phyloP scores from a whole-genome alignment of 2,329 filamentous ascomycete genomes.

The Pseudocercospora cruenta region DNA sequence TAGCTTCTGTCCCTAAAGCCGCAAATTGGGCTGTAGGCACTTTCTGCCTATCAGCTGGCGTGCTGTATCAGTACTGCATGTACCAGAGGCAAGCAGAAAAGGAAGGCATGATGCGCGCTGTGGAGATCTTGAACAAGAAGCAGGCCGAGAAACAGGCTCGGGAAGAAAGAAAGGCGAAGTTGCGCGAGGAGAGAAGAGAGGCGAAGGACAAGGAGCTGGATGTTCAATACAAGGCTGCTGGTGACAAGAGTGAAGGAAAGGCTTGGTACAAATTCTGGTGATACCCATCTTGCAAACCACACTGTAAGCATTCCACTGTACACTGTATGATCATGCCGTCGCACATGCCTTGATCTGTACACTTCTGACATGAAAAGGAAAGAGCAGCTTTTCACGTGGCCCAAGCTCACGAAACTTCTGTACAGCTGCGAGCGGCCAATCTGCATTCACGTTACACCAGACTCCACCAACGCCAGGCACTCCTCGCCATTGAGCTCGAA shows the following conservation, averaged over 20 bases:
- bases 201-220: constrained; percentile 50
- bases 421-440: neutral
- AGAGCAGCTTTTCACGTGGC: neutral
- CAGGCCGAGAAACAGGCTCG: constrained; percentile 63
- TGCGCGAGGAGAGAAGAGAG: constrained; percentile 44
- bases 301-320: neutral
- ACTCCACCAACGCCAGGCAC: neutral
- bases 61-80: constrained; percentile 83
- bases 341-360: neutral
- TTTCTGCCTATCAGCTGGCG: constrained; percentile 70
- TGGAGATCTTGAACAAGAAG: constrained; percentile 78
- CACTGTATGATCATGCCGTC: neutral
- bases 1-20: constrained; percentile 65
- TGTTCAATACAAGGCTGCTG: constrained; percentile 36
- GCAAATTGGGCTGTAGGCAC: constrained; percentile 85
- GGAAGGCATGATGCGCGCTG: constrained; percentile 80
- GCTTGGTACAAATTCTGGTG: constrained; percentile 44
- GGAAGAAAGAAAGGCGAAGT: constrained; percentile 48
- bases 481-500: neutral
- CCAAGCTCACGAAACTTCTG: neutral
- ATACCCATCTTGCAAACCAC: constrained; percentile 2
- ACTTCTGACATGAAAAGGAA: neutral
- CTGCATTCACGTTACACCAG: neutral
- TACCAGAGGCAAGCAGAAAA: constrained; percentile 73
- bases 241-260: constrained; percentile 33